Base-by-base conservation (phyloP, 2,329 filamentous ascomycete species). In the Laburnicola sp. region DNA sequence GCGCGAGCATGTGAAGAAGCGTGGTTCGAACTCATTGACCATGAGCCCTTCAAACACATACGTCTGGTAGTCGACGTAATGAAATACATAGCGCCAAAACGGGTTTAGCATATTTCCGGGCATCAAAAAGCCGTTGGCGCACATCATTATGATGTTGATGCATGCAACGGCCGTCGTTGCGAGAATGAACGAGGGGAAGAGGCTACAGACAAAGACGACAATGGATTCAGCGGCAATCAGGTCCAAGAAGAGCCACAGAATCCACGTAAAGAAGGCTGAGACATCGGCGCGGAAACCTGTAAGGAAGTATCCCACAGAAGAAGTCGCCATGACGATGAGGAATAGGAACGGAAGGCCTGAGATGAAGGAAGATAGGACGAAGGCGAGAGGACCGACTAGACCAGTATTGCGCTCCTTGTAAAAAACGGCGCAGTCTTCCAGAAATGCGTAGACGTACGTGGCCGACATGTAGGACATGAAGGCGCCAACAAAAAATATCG, bases 91-190 rank as follows among this genome's bases (percentile, higher is more conserved):
- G 71, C 84, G 84, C 84, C 87, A 94, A 61, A 94, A 94, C 3
- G 80, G 82, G 69, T 94, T 94, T 43, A 94, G 78, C 2, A 85
- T 80, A 1, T 76, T 82, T 9, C 85, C 82, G 1, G 83, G 80
- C 1, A 94, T 88, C 66, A 94, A 78, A 75, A 94, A 94, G 1
- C 89, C 89, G 40, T 85, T 83, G 2, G 91, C 87, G 46, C 81
- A 84, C 89, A 94, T 94, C 89, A 89, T 94, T 3, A 94, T 77
- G 0, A 89, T 89, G 71, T 94, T 94, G 22, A 87, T 86, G 65
- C 94, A 93, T 0, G 89, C 89, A 0, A 87, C 86, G 4, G 90
- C 75, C 0, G 90, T 89, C 1, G 94, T 81, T 0, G 87, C 78
- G 44, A 91, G 81, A 50, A 94, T 89, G 60, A 94, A 94, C 59